phyloP scores from a whole-genome alignment of 139 green algal genomes.

The Haematococcus sp. region DNA sequence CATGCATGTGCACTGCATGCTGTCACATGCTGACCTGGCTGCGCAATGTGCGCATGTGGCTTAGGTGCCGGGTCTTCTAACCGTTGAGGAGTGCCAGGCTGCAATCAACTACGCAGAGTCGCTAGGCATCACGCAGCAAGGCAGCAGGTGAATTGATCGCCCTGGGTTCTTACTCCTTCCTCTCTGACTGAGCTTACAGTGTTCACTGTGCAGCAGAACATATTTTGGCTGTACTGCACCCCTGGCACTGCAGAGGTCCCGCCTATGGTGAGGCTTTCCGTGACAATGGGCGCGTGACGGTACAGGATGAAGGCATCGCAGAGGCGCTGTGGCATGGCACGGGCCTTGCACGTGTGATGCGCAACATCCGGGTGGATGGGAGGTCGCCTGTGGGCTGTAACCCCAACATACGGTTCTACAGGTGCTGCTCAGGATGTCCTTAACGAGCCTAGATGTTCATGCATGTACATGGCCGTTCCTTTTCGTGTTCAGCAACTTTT shows the following conservation, averaged over 20 bases:
- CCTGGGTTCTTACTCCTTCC: no score
- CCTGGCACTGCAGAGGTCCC: not conserved
- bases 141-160: conserved; percentile 6
- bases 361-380: conserved; percentile 21
- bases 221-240: no score
- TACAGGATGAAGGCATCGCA: conserved; percentile 7
- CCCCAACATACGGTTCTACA: conserved; percentile 66
- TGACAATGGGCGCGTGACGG: not conserved
- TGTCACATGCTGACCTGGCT: no score
- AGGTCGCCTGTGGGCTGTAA: conserved; percentile 44
- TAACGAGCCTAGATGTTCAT: no score
- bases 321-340: conserved; percentile 31
- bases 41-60: not conserved
- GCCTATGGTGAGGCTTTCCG: conserved; percentile 4
- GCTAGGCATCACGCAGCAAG: not conserved
- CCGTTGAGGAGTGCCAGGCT: not conserved
- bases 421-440: conserved; percentile 27
- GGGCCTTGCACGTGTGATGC: conserved; percentile 28
- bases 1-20: no score
- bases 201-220: no score
- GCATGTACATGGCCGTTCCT: no score
- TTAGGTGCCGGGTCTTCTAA: not conserved
- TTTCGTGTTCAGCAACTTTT: no score
- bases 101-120: not conserved
- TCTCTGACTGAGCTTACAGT: no score